Conservation (phyloP, 169 alveolate species). For the Plasmodium adleri region DNA sequence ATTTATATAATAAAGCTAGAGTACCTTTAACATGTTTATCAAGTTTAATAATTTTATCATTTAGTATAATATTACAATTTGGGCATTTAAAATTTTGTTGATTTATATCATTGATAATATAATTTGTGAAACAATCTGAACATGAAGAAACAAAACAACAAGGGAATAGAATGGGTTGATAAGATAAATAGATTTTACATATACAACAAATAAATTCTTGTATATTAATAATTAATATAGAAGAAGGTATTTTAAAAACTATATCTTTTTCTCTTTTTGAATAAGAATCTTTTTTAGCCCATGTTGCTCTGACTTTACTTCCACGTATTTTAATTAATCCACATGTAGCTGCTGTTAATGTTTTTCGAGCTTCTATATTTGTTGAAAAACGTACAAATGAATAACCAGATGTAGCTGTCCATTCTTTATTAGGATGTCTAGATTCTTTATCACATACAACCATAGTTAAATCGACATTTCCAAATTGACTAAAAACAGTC, state of each 20-base stretch:
- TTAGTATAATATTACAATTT: conserved; percentile 11
- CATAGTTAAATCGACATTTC: conserved; percentile 81
- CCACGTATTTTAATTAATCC: conserved; percentile 81
- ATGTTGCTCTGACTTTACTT: conserved; percentile 80
- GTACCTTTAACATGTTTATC: conserved; percentile 52
- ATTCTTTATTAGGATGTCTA: conserved; percentile 83
- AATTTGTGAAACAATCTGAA: conserved; percentile 46
- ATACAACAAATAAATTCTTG: conserved; percentile 65
- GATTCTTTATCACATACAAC: conserved; percentile 83
- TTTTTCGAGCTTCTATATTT: conserved; percentile 74
- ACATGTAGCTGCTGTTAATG: conserved; percentile 76
- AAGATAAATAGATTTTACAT: conserved; percentile 48
- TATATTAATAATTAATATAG: conserved; percentile 29
- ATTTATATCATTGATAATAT: conserved; percentile 5
- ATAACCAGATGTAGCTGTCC: conserved; percentile 85
- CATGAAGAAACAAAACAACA: conserved; percentile 69
- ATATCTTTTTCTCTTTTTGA: conserved; percentile 73
- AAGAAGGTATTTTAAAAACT: conserved; percentile 52
- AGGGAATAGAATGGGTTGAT: conserved; percentile 58
- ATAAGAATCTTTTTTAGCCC: conserved; percentile 84
- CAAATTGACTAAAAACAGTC: conserved; percentile 78
- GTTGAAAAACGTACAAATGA: conserved; percentile 82
- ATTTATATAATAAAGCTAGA: conserved; percentile 41
- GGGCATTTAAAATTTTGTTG: conserved; percentile 32
- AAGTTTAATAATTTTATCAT: conserved; percentile 36